These are phyloP conservation scores for Fraxinus albicans DNA, from an alignment of 305 asterid genomes.

Conservation along the genomic window DNA sequence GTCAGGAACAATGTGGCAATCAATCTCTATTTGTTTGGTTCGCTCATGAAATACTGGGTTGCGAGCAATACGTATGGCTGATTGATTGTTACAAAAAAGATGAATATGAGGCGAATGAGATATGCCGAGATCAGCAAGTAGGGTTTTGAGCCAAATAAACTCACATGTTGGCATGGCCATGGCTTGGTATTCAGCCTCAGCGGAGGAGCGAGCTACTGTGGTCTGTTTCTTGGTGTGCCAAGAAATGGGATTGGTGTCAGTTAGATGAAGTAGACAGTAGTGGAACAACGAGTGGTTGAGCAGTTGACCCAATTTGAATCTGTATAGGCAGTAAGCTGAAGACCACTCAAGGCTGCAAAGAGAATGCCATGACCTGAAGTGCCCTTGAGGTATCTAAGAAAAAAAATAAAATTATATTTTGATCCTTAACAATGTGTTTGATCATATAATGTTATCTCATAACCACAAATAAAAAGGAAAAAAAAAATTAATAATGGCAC, in stretches of 20 bases:
- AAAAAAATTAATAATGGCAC: background rate
- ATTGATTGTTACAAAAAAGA: no score
- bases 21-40: no score
- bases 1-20: no score
- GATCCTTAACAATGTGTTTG: no score
- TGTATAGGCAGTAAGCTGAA: background rate
- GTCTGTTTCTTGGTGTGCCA: background rate
- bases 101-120: no score
- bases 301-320: background rate
- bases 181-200: background rate
- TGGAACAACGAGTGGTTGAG: background rate
- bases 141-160: no score
- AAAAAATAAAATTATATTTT: no score
- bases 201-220: background rate
- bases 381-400: background rate
- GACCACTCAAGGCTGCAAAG: background rate
- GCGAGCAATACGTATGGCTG: no score
- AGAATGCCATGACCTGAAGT: background rate
- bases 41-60: no score
- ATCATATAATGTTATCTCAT: no score
- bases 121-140: background rate
- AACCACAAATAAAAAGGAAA: no score
- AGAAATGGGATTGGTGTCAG: background rate
- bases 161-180: background rate
- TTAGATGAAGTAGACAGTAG: background rate